Percentiles rank a stretch among this genome's conserved stretches.
These are phyloP conservation scores for Elasticomyces elasticus DNA, from an alignment of 495 filamentous ascomycete species.

Conservation along the genomic window DNA sequence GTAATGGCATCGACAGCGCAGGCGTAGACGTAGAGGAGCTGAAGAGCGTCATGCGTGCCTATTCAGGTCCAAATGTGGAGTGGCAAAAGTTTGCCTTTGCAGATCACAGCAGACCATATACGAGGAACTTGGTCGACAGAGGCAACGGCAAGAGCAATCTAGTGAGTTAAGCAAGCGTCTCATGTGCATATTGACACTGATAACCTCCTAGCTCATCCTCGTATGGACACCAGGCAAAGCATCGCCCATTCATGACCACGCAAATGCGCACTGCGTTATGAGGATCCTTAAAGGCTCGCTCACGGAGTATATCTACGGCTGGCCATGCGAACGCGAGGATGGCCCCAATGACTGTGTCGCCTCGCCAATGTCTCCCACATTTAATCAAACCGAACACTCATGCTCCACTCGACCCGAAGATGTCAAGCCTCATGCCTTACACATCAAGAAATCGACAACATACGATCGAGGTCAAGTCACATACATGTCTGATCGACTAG, in stretches of 20 bases:
- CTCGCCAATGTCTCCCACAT: background rate
- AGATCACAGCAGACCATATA: slow-evolving; percentile 59
- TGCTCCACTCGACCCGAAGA: slow-evolving; percentile 30
- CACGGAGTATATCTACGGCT: slow-evolving; percentile 69
- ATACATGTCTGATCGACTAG: slow-evolving; percentile 79
- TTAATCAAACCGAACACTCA: slow-evolving; percentile 8
- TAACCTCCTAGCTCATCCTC: slow-evolving; percentile 53
- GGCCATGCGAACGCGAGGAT: slow-evolving; percentile 44
- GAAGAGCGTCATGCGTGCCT: slow-evolving; percentile 57
- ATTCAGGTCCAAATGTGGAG: slow-evolving; percentile 53
- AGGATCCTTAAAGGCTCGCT: slow-evolving; percentile 65
- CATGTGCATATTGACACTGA: background rate
- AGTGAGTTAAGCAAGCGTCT: slow-evolving; percentile 39
- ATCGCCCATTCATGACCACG: slow-evolving; percentile 68
- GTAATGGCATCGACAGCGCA: slow-evolving; percentile 66
- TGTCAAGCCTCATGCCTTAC: slow-evolving; percentile 41
- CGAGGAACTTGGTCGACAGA: slow-evolving; percentile 78
- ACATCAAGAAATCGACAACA: slow-evolving; percentile 42
- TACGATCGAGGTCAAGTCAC: slow-evolving; percentile 57
- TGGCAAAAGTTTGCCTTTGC: slow-evolving; percentile 64
- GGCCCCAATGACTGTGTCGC: background rate
- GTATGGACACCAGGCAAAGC: slow-evolving; percentile 90
- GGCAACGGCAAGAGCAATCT: slow-evolving; percentile 88
- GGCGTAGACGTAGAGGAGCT: slow-evolving; percentile 66
- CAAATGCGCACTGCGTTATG: slow-evolving; percentile 34